These are phyloP conservation scores for Solanum peruvianum DNA, from an alignment of 257 asterid species.

Conservation along the genomic window DNA sequence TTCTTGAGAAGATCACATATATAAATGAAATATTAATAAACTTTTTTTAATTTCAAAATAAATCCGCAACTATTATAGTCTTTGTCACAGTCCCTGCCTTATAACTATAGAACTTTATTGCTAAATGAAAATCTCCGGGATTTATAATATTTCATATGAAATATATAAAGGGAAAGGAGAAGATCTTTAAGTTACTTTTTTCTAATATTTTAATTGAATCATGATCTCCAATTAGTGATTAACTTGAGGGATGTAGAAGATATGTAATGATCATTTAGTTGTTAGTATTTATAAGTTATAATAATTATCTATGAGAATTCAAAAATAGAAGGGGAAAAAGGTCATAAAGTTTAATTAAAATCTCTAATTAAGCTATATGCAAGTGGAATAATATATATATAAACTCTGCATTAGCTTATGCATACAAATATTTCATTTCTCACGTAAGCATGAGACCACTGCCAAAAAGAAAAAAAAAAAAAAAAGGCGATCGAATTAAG, in stretches of 20 bases:
- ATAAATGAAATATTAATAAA: not conserved
- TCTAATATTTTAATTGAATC: not conserved
- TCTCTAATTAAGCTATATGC: constrained; percentile 21
- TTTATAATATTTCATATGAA: not conserved
- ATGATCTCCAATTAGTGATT: not conserved
- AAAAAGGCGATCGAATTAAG: not conserved
- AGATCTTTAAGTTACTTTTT: not conserved
- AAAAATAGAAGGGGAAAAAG: not conserved
- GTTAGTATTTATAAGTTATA: not conserved
- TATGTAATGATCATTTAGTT: not conserved
- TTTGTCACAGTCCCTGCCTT: too few relatives aligned
- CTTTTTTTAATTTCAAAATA: too few relatives aligned
- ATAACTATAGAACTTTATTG: not conserved
- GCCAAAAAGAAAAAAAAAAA: not conserved
- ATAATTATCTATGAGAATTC: not conserved
- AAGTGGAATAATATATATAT: constrained; percentile 26
- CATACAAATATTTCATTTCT: constrained; percentile 23
- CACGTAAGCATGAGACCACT: constrained; percentile 21
- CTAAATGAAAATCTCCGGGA: not conserved
- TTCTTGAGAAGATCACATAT: not conserved
- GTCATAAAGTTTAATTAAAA: not conserved
- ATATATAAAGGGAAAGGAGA: not conserved
- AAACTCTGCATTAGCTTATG: constrained; percentile 12
- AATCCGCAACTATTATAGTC: accelerated
- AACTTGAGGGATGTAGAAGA: not conserved